phyloP scores from a whole-genome alignment of 2,329 filamentous ascomycete genomes.

The Parastagonospora avenae region DNA sequence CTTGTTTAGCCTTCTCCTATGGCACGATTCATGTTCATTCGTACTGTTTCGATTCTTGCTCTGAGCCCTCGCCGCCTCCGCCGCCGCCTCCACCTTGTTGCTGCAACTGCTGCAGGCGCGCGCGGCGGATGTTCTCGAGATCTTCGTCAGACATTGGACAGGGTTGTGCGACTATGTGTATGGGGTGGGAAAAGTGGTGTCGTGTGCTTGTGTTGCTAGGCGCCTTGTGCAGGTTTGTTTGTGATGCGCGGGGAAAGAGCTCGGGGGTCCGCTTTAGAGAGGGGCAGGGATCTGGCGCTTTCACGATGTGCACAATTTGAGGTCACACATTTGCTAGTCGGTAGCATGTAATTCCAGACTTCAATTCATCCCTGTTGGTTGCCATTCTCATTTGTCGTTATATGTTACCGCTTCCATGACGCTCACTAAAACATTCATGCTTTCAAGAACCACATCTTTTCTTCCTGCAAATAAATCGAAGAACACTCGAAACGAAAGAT shows the following conservation, averaged over 20 bases:
- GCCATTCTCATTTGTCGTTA: no score
- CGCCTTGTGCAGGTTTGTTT: slow-evolving; percentile 1
- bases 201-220: not conserved
- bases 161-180: not conserved
- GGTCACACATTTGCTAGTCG: not conserved
- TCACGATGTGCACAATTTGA: not conserved
- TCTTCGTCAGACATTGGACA: slow-evolving; percentile 68
- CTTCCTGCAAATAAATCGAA: not conserved
- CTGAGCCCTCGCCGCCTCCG: slow-evolving; percentile 52
- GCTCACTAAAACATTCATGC: no score
- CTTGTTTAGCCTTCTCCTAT: not conserved
- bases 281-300: not conserved
- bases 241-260: not conserved
- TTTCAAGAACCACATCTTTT: no score
- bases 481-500: not conserved
- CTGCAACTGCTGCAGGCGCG: slow-evolving; percentile 91
- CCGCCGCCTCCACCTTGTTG: slow-evolving; percentile 65
- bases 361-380: no score
- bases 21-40: not conserved
- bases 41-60: slow-evolving; percentile 64
- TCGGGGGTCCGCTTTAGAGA: slow-evolving; percentile 3
- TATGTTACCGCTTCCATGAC: no score
- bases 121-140: slow-evolving; percentile 84
- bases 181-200: not conserved
- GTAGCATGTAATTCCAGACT: not conserved